These are phyloP conservation scores for Cardiosporidium cionae DNA, from an alignment of 169 alveolate species.

Conservation along the genomic window DNA sequence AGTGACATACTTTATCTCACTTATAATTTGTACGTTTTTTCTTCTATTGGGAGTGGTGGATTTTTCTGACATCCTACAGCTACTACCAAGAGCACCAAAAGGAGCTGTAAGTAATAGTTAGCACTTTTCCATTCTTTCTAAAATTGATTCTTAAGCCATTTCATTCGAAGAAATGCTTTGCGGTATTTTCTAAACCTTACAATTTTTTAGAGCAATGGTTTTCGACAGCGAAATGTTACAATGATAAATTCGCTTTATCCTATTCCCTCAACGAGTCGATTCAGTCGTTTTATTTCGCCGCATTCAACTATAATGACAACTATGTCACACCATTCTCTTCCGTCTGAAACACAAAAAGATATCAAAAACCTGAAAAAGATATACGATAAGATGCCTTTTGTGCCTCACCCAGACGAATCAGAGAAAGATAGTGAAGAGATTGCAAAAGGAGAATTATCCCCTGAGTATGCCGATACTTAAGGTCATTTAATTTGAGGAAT, in stretches of 20 bases:
- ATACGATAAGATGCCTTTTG: background rate
- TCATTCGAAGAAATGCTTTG: background rate
- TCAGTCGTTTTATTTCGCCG: background rate
- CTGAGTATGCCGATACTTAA: background rate
- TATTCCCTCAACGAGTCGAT: background rate
- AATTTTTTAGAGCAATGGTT: background rate
- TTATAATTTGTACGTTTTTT: conserved; percentile 1
- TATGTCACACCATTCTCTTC: too few species aligned
- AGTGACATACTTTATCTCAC: conserved; percentile 1
- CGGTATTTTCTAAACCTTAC: background rate
- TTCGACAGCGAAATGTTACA: background rate
- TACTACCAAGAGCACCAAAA: conserved; percentile 15
- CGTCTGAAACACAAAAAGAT: too few species aligned
- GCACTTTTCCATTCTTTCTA: too few species aligned
- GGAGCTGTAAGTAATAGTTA: conserved; percentile 8
- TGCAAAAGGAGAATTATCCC: conserved; percentile 10
- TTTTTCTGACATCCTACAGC: conserved; percentile 9
- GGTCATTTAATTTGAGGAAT: background rate
- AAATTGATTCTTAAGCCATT: background rate
- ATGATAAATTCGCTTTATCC: background rate
- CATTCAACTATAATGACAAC: background rate
- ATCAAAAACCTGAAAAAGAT: background rate
- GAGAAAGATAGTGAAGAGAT: conserved; percentile 23
- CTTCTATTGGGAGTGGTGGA: conserved; percentile 7
- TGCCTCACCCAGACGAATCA: conserved; percentile 21